Conservation (phyloP, 116 monocot species). For the Thalassia testudinum region DNA sequence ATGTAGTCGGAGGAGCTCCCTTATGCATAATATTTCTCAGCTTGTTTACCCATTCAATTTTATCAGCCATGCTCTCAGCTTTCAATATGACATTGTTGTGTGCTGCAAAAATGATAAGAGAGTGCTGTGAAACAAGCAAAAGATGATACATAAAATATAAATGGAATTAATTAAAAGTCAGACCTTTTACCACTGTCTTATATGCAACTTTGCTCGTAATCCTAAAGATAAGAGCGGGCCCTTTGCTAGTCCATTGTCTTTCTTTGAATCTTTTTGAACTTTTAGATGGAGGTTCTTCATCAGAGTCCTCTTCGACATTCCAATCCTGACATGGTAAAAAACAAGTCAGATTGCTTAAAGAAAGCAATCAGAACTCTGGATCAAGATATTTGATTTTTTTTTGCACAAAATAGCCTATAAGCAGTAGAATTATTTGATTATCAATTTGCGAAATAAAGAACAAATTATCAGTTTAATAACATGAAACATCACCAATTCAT, state of each 20-base stretch:
- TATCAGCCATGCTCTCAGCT: conserved; percentile 80
- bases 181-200: conserved; percentile 90
- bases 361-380: no score
- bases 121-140: not conserved
- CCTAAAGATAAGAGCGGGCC: conserved; percentile 60
- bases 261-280: conserved; percentile 74
- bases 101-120: conserved; percentile 41
- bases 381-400: no score
- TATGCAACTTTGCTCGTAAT: conserved; percentile 76
- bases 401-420: no score
- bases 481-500: no score
- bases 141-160: not conserved
- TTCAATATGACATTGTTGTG: conserved; percentile 67
- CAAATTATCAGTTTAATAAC: no score
- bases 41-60: conserved; percentile 73
- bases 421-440: no score
- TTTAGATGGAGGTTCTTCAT: conserved; percentile 66
- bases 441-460: no score
- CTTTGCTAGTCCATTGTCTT: conserved; percentile 66
- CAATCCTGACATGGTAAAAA: conserved; percentile 42
- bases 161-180: not conserved
- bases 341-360: no score
- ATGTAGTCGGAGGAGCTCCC: conserved; percentile 27
- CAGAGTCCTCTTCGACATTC: conserved; percentile 65
- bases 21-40: conserved; percentile 59